Base-by-base conservation (phyloP, 768 basidiomycete species). In the Phylloporus sp. region DNA sequence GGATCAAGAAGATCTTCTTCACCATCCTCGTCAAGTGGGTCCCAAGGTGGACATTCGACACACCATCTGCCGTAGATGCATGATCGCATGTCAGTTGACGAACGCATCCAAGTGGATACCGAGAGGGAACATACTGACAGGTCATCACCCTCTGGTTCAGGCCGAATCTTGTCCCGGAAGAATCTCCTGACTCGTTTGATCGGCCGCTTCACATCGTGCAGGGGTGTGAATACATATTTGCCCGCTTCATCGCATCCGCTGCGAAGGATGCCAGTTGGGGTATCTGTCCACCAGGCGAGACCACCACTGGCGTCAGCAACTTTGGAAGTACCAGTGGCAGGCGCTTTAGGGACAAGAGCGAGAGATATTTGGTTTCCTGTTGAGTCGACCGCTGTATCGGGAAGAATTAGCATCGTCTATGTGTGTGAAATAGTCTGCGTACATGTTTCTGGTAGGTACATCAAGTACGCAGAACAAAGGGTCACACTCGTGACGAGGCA, bases 391-490 rank as follows among this genome's bases (percentile, higher is more conserved):
- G 53, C 65, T 69, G 22, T 13, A 45, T 50, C 23, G 1, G 12
- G 34, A 6, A 29, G 15, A 5, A 13, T 15, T 9, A 16, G 54
- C 12, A 3, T 28, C 2, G 23, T 7, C 6, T 4, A 5, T 6
- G 15, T 16, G 7, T 16, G 12, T 4, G 18, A 45, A 31, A 28
- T 7, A 8, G 18, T 2, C 5, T 18, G 0, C 53, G 13, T 46
- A 67, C 60, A 49, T 41, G 59, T 65, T 40, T 67, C 56, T 11
- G 67, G 67, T 18, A 67, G 52, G 31, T 67, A 73, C 61, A 71
- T 63, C n/a, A 61, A 62, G 42, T 62, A 63, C 0, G 70, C 71
- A 13, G 63, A 59, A 29, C 70, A 73, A 0, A 60, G 44, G 23
- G 69, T 49, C 10, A 61, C 55, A 32, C 55, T 62, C 0, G 70